Conservation (phyloP, 2,329 filamentous ascomycete species). For the Fusarium sp. region DNA sequence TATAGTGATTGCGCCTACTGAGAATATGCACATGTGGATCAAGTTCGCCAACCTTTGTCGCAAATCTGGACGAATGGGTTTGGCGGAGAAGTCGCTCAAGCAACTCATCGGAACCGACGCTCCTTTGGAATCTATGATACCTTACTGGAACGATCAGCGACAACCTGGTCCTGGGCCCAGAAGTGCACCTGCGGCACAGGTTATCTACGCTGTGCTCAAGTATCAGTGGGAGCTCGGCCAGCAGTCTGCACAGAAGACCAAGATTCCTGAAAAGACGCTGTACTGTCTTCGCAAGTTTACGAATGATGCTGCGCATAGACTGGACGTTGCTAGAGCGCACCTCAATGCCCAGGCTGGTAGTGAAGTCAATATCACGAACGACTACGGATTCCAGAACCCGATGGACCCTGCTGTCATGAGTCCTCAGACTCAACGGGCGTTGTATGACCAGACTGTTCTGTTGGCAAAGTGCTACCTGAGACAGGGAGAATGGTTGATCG, state of each 20-base stretch:
- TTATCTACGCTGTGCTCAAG: slow-evolving; percentile 97
- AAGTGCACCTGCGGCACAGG: slow-evolving; percentile 74
- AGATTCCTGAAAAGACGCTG: slow-evolving; percentile 65
- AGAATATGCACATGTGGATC: slow-evolving; percentile 99
- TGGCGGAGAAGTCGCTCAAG: slow-evolving; percentile 94
- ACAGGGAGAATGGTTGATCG: slow-evolving; percentile 95
- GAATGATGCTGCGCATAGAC: slow-evolving; percentile 65
- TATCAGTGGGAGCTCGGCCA: slow-evolving; percentile 93
- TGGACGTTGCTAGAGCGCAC: slow-evolving; percentile 65
- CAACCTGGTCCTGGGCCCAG: slow-evolving; percentile 47
- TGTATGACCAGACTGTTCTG: slow-evolving; percentile 73
- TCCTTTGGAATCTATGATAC: slow-evolving; percentile 69
- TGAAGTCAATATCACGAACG: slow-evolving; percentile 57
- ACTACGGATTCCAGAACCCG: slow-evolving; percentile 63
- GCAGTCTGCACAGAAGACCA: slow-evolving; percentile 58
- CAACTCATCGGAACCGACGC: slow-evolving; percentile 83
- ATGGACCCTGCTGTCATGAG: slow-evolving; percentile 59
- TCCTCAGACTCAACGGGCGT: slow-evolving; percentile 62
- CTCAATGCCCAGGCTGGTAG: slow-evolving; percentile 59
- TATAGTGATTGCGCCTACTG: slow-evolving; percentile 87
- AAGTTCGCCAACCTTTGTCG: slow-evolving; percentile 98
- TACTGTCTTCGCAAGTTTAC: slow-evolving; percentile 71
- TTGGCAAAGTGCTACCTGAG: slow-evolving; percentile 96
- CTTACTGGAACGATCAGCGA: slow-evolving; percentile 62
- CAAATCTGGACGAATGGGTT: slow-evolving; percentile 92